Conservation (phyloP, 371 early-diverging fungal species). For the Rhizopus delemar region DNA sequence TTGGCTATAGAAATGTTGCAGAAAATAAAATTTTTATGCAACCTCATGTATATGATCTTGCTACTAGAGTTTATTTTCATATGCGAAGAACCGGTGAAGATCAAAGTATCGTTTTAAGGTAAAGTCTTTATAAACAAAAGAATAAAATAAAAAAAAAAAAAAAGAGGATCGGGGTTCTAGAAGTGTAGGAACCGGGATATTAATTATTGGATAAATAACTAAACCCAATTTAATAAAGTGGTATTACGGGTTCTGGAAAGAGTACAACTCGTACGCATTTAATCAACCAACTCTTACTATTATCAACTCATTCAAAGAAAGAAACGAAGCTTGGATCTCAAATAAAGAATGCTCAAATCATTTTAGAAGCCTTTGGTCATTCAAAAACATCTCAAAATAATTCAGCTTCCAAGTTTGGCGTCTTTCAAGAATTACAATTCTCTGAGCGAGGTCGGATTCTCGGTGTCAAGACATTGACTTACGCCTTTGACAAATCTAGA, state of each 20-base stretch:
- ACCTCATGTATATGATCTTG: conserved; percentile 60
- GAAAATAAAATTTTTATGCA: conserved; percentile 27
- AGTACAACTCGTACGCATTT: conserved; percentile 68
- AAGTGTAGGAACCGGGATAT: background rate
- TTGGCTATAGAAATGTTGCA: conserved; percentile 41
- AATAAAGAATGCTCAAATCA: conserved; percentile 64
- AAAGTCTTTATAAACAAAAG: conserved; percentile 6
- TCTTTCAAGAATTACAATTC: conserved; percentile 87
- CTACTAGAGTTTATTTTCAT: conserved; percentile 66
- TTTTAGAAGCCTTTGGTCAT: conserved; percentile 81
- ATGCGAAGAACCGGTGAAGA: conserved; percentile 80
- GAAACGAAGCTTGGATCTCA: conserved; percentile 73
- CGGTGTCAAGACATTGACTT: conserved; percentile 84
- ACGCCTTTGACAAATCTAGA: conserved; percentile 82
- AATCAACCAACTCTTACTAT: conserved; percentile 64
- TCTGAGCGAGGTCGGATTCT: conserved; percentile 81
- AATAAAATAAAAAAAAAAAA: background rate
- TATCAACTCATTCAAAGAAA: conserved; percentile 72
- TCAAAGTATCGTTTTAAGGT: conserved; percentile 74
- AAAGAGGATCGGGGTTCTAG: background rate
- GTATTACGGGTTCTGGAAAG: conserved; percentile 86
- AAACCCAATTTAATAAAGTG: conserved; percentile 48
- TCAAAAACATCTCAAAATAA: conserved; percentile 67
- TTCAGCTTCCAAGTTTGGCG: conserved; percentile 76
- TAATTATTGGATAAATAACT: background rate